phyloP scores from a whole-genome alignment of 139 green algal species.

The Limnomonas spitsbergensis region DNA sequence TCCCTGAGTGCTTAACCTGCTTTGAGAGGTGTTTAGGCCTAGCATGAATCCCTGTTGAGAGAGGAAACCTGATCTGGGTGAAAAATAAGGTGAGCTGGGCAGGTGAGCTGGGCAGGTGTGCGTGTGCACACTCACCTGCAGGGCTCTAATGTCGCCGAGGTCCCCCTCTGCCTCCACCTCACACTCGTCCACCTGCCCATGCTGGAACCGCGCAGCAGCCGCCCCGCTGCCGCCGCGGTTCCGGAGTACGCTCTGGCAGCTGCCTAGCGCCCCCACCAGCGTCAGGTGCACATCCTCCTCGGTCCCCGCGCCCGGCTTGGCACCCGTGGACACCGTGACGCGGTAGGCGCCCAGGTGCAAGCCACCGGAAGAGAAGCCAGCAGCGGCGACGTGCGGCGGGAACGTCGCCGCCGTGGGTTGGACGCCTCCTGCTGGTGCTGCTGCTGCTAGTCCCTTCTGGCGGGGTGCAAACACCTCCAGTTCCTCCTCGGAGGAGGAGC shows the following conservation, averaged over 20 bases:
- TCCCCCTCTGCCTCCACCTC: constrained; percentile 18
- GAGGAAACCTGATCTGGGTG: background rate
- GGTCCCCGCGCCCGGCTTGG: constrained; percentile 6
- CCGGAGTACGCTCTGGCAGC: background rate
- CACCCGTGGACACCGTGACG: constrained; percentile 5
- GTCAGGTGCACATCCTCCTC: background rate
- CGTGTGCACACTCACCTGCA: constrained; percentile 25
- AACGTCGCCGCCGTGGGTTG: no score
- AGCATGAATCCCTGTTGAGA: no score
- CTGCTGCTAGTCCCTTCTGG: background rate
- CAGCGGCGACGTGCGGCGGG: background rate
- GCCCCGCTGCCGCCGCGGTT: background rate
- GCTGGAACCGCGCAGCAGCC: background rate
- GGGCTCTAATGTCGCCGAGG: constrained; percentile 25
- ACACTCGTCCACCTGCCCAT: constrained; percentile 18
- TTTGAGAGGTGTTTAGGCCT: no score
- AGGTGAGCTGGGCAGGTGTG: background rate
- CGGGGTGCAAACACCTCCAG: background rate
- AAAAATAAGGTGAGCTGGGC: background rate
- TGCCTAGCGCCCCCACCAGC: background rate
- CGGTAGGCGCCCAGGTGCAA: background rate
- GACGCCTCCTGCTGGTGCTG: background rate
- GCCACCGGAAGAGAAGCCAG: background rate
- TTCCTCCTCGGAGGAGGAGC: background rate
- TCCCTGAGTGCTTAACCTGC: no score